phyloP scores from a whole-genome alignment of 352 stramenopile genomes.

The Phytophthora idaei region DNA sequence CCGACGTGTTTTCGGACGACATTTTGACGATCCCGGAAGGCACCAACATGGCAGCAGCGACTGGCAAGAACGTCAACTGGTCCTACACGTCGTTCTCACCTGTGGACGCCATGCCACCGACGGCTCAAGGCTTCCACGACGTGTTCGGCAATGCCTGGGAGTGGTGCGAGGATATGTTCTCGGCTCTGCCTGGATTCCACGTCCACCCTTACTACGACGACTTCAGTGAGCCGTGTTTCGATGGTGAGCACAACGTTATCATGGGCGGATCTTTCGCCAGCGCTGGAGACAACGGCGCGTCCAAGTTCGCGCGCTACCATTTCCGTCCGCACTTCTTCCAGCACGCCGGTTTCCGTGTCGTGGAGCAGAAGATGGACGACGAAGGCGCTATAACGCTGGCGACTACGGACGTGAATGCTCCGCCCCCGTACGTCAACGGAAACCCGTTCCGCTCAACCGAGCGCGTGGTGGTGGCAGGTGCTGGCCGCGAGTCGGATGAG shows the following conservation, averaged over 20 bases:
- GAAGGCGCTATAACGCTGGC: slow-evolving; percentile 59
- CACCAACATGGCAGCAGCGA: slow-evolving; percentile 47
- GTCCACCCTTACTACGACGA: slow-evolving; percentile 95
- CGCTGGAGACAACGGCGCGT: slow-evolving; percentile 94
- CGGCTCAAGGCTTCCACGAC: slow-evolving; percentile 89
- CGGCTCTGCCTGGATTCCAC: slow-evolving; percentile 91
- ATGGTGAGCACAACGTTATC: slow-evolving; percentile 97
- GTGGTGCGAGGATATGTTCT: slow-evolving; percentile 96
- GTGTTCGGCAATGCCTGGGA: slow-evolving; percentile 97
- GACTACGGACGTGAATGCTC: slow-evolving; percentile 76
- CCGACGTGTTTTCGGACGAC: slow-evolving; percentile 61
- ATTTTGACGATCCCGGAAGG: slow-evolving; percentile 65
- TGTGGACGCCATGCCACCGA: slow-evolving; percentile 82
- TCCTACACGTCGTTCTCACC: slow-evolving; percentile 91
- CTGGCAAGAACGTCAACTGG: slow-evolving; percentile 93
- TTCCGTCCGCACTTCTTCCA: slow-evolving; percentile 98
- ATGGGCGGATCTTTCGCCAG: slow-evolving; percentile 96
- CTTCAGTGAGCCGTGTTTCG: slow-evolving; percentile 98
- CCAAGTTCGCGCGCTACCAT: slow-evolving; percentile 95
- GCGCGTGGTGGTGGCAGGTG: slow-evolving; percentile 38
- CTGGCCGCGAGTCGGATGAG: not conserved
- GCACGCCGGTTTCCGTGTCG: slow-evolving; percentile 95
- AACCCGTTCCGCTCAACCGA: slow-evolving; percentile 70
- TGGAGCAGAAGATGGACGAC: slow-evolving; percentile 83
- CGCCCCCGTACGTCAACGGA: slow-evolving; percentile 62